A percentile compares a stretch with the other conserved stretches of the same genome.
Conservation (phyloP, 1,284 basidiomycete species). For the Trametes polyzona region DNA sequence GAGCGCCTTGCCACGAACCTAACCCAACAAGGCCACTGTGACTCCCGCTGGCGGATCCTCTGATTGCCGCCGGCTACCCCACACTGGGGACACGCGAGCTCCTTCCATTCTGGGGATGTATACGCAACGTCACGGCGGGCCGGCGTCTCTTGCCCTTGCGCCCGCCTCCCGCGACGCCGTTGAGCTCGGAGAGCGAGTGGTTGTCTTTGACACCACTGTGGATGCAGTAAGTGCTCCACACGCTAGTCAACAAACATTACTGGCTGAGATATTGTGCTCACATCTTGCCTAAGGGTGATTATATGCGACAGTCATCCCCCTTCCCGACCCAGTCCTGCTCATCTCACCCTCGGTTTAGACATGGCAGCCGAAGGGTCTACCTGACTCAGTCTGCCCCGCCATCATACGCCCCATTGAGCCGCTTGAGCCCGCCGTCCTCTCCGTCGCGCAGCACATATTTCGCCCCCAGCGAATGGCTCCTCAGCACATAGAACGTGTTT, state of each 20-base stretch:
- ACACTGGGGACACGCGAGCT: not conserved
- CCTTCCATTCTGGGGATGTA: not conserved
- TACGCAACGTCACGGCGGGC: constrained; percentile 4
- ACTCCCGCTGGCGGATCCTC: not conserved
- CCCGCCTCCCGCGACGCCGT: no score
- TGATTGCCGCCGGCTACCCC: constrained; percentile 9
- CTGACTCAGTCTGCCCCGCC: not conserved
- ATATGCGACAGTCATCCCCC: no score
- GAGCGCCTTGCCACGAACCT: not conserved
- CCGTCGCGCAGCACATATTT: constrained; percentile 4
- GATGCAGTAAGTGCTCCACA: no score
- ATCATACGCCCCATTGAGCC: not conserved
- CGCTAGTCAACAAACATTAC: no score
- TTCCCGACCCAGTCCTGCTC: no score
- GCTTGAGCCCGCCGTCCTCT: not conserved
- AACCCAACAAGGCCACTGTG: constrained; percentile 9
- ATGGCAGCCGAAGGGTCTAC: no score
- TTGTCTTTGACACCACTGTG: not conserved
- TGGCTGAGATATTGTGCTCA: no score
- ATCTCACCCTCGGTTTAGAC: no score
- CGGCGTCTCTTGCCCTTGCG: no score
- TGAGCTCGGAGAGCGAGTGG: no score
- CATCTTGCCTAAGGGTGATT: no score
- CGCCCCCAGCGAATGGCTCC: constrained; percentile 7
- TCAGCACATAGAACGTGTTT: constrained; percentile 13